Base-by-base conservation (phyloP, 2,329 filamentous ascomycete genomes). In the Penicillium glabrum region DNA sequence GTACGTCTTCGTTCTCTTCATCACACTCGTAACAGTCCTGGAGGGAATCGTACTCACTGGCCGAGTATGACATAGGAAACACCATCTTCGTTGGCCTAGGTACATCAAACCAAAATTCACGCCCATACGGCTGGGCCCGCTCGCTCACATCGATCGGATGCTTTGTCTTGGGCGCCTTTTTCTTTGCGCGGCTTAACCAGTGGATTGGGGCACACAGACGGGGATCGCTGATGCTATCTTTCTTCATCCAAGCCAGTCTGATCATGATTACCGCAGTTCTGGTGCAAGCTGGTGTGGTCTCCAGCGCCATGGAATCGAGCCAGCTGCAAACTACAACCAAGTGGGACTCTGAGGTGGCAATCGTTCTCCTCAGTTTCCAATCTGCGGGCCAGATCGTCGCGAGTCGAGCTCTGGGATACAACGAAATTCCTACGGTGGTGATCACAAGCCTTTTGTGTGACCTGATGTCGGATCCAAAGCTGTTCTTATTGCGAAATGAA, bases 61-160 rank as follows among this genome's bases (percentile, higher is more conserved):
- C n/a, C 3, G 35, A 1, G 31, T 8, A 9, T 19, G 7, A 37
- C 9, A 19, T 7, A 79, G 77, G 77, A 35, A 79, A 79, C 60
- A 74, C 74, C 7, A 67, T 79, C 47, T 79, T 78, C 61, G 69
- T 78, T 16, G 77, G 74, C 13, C 69, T 79, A 5, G 76, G 77
- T 45, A 67, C 64, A n/a, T 74, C 74, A 6, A 70, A 73, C 10
- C 75, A 77, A 57, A 76, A 75, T n/a, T 60, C 66, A 29, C 70
- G 71, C 35, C 75, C 75, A 31, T 75, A 74, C 51, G 72, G 74
- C 44, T 79, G 75, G 71, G 72, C 74, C 58, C 78, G 78, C 60
- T 76, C 75, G 4, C 69, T 79, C 33, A 72, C 74, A 21, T 69
- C 76, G n/a, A 66, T 79, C 1, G 59, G 57, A 8, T 65, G 71